Percentiles rank a stretch among this genome's conserved stretches.
Evolutionary conservation across 2,329 filamentous ascomycete genomes (phyloP).

Genomic region (Fusarium proliferatum): DNA sequence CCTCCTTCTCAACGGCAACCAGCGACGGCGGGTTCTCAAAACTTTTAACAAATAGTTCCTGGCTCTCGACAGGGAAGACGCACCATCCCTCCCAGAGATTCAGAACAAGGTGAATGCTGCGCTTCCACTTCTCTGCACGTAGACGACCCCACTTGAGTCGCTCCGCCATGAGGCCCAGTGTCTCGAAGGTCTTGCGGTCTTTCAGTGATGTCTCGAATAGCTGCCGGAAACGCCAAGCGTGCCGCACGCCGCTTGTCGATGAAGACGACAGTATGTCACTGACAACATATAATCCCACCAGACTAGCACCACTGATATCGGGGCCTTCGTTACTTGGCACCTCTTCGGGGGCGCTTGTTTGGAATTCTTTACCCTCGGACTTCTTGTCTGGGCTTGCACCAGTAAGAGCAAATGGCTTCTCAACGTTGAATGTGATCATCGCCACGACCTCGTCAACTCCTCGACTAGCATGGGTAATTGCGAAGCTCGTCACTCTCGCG

Average conservation of each 20-base stretch:
- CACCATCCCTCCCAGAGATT: conserved; percentile 78
- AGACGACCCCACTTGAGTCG: conserved; percentile 82
- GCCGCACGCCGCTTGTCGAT: conserved; percentile 80
- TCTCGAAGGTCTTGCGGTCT: conserved; percentile 76
- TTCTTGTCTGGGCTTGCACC: conserved; percentile 72
- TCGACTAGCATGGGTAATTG: conserved; percentile 84
- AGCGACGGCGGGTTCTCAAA: conserved; percentile 76
- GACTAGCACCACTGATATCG: conserved; percentile 77
- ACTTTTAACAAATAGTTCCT: conserved; percentile 74
- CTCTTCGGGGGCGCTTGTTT: conserved; percentile 48
- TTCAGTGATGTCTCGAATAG: conserved; percentile 81
- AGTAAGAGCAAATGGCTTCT: conserved; percentile 79
- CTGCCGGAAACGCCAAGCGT: conserved; percentile 87
- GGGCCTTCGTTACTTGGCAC: conserved; percentile 54
- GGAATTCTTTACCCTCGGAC: conserved; percentile 51
- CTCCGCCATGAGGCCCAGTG: conserved; percentile 78
- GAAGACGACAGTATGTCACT: conserved; percentile 83
- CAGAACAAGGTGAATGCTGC: conserved; percentile 76
- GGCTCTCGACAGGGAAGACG: conserved; percentile 78
- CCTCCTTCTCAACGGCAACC: conserved; percentile 45
- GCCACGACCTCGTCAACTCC: conserved; percentile 94
- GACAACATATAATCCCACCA: conserved; percentile 83
- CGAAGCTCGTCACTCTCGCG: conserved; percentile 86
- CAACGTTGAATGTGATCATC: conserved; percentile 84
- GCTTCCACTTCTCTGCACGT: conserved; percentile 85